Percentiles rank a stretch among this genome's conserved stretches.
Conservation (phyloP, 1,284 basidiomycete genomes). For the Prillingera fragicola region DNA sequence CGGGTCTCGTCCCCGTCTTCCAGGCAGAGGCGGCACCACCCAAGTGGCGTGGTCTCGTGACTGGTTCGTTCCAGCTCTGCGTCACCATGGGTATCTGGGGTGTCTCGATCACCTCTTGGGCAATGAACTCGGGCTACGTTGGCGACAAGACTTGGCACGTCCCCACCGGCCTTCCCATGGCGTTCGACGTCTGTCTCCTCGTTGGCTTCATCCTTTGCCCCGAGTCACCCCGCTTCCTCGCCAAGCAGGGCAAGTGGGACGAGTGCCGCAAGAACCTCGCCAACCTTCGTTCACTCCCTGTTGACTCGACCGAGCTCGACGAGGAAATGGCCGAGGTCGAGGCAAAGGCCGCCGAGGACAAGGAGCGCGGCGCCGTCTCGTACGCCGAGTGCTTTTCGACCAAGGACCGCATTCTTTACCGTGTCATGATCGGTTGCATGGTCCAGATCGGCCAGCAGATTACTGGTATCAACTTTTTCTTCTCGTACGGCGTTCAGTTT, state of each 20-base stretch:
- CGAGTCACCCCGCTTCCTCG: conserved; percentile 49
- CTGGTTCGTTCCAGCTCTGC: conserved; percentile 49
- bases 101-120: conserved; percentile 47
- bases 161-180: conserved; percentile 37
- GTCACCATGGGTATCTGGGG: conserved; percentile 49
- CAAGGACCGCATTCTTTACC: conserved; percentile 48
- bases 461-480: conserved; percentile 46
- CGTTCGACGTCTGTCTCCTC: conserved; percentile 41
- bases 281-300: conserved; percentile 43
- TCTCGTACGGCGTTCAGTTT: conserved; percentile 45
- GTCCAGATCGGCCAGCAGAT: conserved; percentile 48
- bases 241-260: conserved; percentile 45
- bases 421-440: conserved; percentile 25
- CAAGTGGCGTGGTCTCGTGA: conserved; percentile 36
- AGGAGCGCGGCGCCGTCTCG: conserved; percentile 34
- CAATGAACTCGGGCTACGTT: conserved; percentile 26
- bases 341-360: conserved; percentile 38
- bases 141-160: conserved; percentile 9
- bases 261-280: conserved; percentile 45
- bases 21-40: conserved; percentile 47
- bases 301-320: conserved; percentile 40
- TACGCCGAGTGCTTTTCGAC: conserved; percentile 47
- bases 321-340: conserved; percentile 46
- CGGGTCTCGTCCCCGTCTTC: conserved; percentile 49
- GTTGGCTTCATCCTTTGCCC: conserved; percentile 48